These are phyloP conservation scores for Glebionis coronaria DNA, from an alignment of 129 eudicot genomes.

Conservation along the genomic window DNA sequence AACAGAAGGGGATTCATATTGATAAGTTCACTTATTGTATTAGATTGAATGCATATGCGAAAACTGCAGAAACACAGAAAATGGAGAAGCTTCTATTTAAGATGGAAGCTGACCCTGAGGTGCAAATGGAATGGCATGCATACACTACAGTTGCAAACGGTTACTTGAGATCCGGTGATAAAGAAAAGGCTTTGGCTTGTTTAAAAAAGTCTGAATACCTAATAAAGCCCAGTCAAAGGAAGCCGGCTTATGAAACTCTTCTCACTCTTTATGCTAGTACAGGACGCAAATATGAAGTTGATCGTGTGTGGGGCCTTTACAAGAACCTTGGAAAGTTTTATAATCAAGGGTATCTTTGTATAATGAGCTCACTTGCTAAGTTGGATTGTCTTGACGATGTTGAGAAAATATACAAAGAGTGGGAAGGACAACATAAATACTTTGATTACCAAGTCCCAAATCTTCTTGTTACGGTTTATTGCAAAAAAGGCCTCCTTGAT, in stretches of 20 bases:
- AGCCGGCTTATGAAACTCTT: constrained; percentile 33
- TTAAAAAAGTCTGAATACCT: constrained; percentile 41
- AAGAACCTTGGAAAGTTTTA: constrained; percentile 28
- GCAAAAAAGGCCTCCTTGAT: constrained; percentile 47
- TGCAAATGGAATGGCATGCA: constrained; percentile 39
- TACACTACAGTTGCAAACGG: constrained; percentile 47
- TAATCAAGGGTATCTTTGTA: constrained; percentile 38
- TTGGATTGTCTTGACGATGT: constrained; percentile 51
- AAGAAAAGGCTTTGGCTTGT: constrained; percentile 33
- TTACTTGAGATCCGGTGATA: constrained; percentile 35
- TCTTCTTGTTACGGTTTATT: constrained; percentile 39
- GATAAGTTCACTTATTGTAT: constrained; percentile 38
- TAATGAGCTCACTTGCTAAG: constrained; percentile 49
- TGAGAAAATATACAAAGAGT: constrained; percentile 44
- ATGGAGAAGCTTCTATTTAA: constrained; percentile 47
- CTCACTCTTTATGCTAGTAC: constrained; percentile 44
- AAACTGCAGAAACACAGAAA: constrained; percentile 29
- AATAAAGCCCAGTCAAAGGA: constrained; percentile 24
- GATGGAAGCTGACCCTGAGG: constrained; percentile 50
- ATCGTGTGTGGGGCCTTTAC: constrained; percentile 49
- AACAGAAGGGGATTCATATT: constrained; percentile 32
- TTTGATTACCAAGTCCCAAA: constrained; percentile 48
- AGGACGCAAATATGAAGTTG: constrained; percentile 42
- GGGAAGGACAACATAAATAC: constrained; percentile 20
- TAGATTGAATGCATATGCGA: constrained; percentile 42